Conservation (phyloP, 2,329 filamentous ascomycete species). For the Alternaria ethzedia region DNA sequence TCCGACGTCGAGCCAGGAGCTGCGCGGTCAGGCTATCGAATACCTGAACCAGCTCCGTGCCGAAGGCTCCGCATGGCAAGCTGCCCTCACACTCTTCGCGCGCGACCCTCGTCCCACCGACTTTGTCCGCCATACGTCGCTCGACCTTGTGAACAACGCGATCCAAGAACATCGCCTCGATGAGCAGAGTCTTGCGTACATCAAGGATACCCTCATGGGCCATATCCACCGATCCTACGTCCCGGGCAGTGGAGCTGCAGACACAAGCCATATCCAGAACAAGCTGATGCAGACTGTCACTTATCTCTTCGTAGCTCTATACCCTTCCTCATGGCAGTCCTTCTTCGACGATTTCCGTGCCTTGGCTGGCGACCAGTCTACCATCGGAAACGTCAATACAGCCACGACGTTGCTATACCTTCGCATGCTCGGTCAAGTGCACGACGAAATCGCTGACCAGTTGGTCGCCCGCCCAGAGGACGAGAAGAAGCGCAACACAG, state of each 20-base stretch:
- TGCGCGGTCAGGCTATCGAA: slow-evolving; percentile 85
- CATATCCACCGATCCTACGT: slow-evolving; percentile 82
- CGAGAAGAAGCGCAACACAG: slow-evolving; percentile 84
- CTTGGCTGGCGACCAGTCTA: slow-evolving; percentile 70
- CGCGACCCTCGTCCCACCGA: slow-evolving; percentile 77
- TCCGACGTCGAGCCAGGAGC: slow-evolving; percentile 70
- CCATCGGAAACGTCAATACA: slow-evolving; percentile 68
- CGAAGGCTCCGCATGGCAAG: slow-evolving; percentile 87
- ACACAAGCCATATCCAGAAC: slow-evolving; percentile 84
- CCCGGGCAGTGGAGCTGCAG: slow-evolving; percentile 63
- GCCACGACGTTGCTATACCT: slow-evolving; percentile 85
- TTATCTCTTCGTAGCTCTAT: slow-evolving; percentile 87
- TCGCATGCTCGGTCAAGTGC: slow-evolving; percentile 84
- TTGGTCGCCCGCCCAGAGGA: slow-evolving; percentile 77
- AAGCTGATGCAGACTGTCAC: slow-evolving; percentile 97
- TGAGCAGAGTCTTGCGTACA: slow-evolving; percentile 70
- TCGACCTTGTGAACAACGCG: slow-evolving; percentile 93
- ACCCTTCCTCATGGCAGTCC: slow-evolving; percentile 82
- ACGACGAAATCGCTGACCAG: slow-evolving; percentile 96
- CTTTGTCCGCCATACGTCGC: slow-evolving; percentile 83
- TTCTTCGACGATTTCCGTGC: slow-evolving; percentile 91
- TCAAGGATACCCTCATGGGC: slow-evolving; percentile 81
- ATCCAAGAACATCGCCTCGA: slow-evolving; percentile 82
- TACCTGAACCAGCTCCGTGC: slow-evolving; percentile 79
- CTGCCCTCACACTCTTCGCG: slow-evolving; percentile 85